phyloP scores from a whole-genome alignment of 2,329 filamentous ascomycete species.

The Pseudocercospora cruenta region DNA sequence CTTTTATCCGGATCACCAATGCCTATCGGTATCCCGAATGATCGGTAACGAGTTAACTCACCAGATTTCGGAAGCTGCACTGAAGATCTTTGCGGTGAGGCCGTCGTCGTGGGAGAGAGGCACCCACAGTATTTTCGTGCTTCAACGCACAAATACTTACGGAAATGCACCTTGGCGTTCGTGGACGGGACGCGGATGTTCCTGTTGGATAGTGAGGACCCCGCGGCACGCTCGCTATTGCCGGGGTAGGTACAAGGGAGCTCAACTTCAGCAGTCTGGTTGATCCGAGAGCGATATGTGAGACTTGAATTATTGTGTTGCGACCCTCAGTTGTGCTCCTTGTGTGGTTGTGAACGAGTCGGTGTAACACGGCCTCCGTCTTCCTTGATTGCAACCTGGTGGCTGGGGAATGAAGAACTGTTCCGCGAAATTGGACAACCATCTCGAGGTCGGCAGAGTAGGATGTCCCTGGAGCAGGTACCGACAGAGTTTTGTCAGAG shows the following conservation, averaged over 20 bases:
- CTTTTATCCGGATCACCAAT: slow-evolving; percentile 2
- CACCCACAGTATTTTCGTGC: not conserved
- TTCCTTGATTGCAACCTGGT: slow-evolving; percentile 2
- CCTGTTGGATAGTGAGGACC: not conserved
- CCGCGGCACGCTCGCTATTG: not conserved
- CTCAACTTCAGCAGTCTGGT: not conserved
- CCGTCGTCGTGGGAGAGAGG: not conserved
- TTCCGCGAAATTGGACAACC: slow-evolving; percentile 7
- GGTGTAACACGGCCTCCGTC: not conserved
- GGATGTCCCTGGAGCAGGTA: slow-evolving; percentile 4
- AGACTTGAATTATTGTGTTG: not conserved
- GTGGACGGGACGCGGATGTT: not conserved
- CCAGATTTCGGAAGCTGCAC: slow-evolving; percentile 12
- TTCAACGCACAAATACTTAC: not conserved
- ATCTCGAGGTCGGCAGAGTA: slow-evolving; percentile 5
- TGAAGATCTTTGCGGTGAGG: slow-evolving; percentile 15
- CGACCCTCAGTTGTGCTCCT: not conserved
- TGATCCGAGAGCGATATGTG: slow-evolving; percentile 3
- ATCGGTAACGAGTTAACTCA: slow-evolving; percentile 17
- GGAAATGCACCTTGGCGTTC: not conserved
- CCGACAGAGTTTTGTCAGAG: slow-evolving; percentile 8
- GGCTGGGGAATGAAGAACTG: slow-evolving; percentile 1
- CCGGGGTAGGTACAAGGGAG: slow-evolving; percentile 7
- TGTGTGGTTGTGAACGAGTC: not conserved
- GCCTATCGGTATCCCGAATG: slow-evolving; percentile 11